phyloP scores from a whole-genome alignment of 352 stramenopile genomes.

The Globisporangium polare region DNA sequence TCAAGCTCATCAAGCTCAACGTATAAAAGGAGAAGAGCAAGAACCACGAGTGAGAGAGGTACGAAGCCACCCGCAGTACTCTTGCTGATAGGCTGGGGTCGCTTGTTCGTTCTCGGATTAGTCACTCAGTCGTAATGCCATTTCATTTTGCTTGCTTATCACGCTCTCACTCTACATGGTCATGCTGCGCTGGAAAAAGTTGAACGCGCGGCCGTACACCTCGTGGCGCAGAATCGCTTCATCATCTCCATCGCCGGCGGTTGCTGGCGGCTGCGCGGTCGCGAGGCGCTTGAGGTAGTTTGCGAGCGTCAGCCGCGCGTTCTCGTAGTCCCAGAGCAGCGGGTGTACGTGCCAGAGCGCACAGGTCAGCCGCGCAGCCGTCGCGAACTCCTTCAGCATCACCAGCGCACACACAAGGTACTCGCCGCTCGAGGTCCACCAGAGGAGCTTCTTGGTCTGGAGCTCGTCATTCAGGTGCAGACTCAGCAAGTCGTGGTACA shows the following conservation, averaged over 20 bases:
- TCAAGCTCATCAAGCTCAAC: conserved; percentile 70
- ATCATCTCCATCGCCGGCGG: neutral
- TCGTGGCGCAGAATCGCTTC: conserved; percentile 21
- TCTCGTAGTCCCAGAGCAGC: conserved; percentile 69
- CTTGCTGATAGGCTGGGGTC: neutral
- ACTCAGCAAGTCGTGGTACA: conserved; percentile 38
- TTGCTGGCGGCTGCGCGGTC: neutral
- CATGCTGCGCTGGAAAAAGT: conserved; percentile 23
- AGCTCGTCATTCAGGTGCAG: conserved; percentile 11
- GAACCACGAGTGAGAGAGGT: neutral
- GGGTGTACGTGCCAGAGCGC: conserved; percentile 51
- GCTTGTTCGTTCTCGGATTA: neutral
- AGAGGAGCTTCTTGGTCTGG: neutral
- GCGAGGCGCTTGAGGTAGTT: conserved; percentile 47
- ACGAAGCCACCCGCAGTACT: neutral
- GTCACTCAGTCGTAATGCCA: conserved; percentile 4
- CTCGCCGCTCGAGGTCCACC: conserved; percentile 58
- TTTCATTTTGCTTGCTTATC: conserved; percentile 6
- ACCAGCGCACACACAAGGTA: conserved; percentile 72
- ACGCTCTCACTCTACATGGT: neutral
- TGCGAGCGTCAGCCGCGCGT: conserved; percentile 47
- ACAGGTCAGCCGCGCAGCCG: conserved; percentile 46
- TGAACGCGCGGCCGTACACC: conserved; percentile 27
- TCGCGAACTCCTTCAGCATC: conserved; percentile 34
- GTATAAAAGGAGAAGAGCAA: conserved; percentile 41